These are phyloP conservation scores for Dactylellina cionopaga DNA, from an alignment of 2,329 filamentous ascomycete genomes.

Conservation along the genomic window DNA sequence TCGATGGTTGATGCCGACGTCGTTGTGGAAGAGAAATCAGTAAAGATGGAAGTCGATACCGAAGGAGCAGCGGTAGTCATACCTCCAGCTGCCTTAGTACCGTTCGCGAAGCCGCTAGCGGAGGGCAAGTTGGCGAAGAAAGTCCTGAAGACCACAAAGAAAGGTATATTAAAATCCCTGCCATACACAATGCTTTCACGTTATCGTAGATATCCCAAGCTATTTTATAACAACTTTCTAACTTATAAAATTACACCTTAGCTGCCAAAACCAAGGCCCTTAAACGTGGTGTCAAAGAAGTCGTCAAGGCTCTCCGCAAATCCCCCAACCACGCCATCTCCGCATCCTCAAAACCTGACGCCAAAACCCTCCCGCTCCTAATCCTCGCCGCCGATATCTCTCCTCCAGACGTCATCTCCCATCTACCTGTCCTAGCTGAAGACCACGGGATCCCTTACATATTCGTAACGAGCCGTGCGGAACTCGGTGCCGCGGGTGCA, in stretches of 20 bases:
- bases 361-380: constrained; percentile 68
- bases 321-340: constrained; percentile 76
- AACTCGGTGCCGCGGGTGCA: constrained; percentile 89
- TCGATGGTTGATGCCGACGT: constrained; percentile 63
- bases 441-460: constrained; percentile 97
- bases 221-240: background rate
- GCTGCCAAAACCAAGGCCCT: constrained; percentile 95
- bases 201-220: background rate
- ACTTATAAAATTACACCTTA: constrained; percentile 62
- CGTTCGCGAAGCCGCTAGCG: constrained; percentile 82
- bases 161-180: constrained; percentile 61
- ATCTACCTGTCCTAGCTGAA: constrained; percentile 97
- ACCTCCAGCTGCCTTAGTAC: constrained; percentile 71
- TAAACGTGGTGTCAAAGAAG: constrained; percentile 98
- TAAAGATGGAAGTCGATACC: constrained; percentile 63
- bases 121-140: constrained; percentile 79
- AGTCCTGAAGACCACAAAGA: constrained; percentile 73
- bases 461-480: constrained; percentile 89
- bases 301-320: constrained; percentile 97
- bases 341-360: constrained; percentile 71
- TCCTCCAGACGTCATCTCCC: constrained; percentile 97
- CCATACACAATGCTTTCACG: constrained; percentile 6
- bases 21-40: constrained; percentile 63
- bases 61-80: constrained; percentile 60
- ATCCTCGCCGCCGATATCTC: constrained; percentile 97